Conservation (phyloP, 371 early-diverging fungal species). For the Spraguea lophii region DNA sequence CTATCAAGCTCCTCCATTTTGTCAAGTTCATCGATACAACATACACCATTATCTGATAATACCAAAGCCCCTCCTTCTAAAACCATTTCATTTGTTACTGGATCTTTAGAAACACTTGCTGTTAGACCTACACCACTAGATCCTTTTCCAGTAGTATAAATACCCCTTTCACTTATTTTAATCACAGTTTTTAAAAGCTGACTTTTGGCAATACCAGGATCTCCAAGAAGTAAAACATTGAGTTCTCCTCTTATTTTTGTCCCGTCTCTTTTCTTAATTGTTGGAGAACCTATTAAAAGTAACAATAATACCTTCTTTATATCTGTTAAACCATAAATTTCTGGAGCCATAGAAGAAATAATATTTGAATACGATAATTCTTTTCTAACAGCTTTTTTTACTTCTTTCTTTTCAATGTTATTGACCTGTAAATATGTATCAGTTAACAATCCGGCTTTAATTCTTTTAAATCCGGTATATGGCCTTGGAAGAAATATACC, state of each 20-base stretch:
- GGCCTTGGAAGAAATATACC: slow-evolving; percentile 82
- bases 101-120: slow-evolving; percentile 51
- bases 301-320: slow-evolving; percentile 85
- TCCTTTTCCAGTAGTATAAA: slow-evolving; percentile 56
- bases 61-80: slow-evolving; percentile 60
- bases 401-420: slow-evolving; percentile 45
- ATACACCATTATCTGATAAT: slow-evolving; percentile 54
- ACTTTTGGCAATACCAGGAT: slow-evolving; percentile 64
- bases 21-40: slow-evolving; percentile 60
- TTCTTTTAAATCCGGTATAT: slow-evolving; percentile 68
- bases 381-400: neutral
- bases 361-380: neutral
- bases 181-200: slow-evolving; percentile 51
- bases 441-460: slow-evolving; percentile 73
- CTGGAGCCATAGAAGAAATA: slow-evolving; percentile 77
- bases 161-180: slow-evolving; percentile 33
- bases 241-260: slow-evolving; percentile 56
- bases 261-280: slow-evolving; percentile 71
- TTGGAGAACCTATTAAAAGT: slow-evolving; percentile 82
- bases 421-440: slow-evolving; percentile 78
- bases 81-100: slow-evolving; percentile 53
- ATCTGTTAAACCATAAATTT: slow-evolving; percentile 83
- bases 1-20: slow-evolving; percentile 81
- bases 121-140: slow-evolving; percentile 59
- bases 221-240: slow-evolving; percentile 58